phyloP scores from a whole-genome alignment of 495 filamentous ascomycete species.

The Daldinia decipiens region DNA sequence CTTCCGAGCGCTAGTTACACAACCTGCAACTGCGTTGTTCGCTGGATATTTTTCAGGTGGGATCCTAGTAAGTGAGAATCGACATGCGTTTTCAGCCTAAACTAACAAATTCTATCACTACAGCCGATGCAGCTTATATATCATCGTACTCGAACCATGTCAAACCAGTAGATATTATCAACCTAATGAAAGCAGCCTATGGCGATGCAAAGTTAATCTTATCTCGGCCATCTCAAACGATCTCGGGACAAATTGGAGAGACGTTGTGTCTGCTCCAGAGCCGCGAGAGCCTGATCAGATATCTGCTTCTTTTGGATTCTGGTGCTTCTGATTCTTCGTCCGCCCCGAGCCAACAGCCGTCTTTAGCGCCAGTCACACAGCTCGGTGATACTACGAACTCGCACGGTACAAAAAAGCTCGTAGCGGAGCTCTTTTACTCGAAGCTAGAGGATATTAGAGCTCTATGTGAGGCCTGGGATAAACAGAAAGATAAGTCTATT shows the following conservation, averaged over 20 bases:
- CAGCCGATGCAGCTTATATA: conserved; percentile 54
- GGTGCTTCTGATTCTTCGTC: conserved; percentile 8
- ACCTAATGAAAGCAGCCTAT: conserved; percentile 58
- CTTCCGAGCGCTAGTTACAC: conserved; percentile 71
- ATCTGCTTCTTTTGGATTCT: conserved; percentile 54
- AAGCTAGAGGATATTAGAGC: conserved; percentile 57
- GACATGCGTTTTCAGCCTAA: background rate
- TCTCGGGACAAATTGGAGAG: conserved; percentile 52
- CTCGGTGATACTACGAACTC: conserved; percentile 51
- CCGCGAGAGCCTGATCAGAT: conserved; percentile 50
- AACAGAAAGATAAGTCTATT: conserved; percentile 51
- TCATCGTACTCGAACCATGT: conserved; percentile 55
- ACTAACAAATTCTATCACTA: conserved; percentile 13
- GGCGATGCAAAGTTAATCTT: conserved; percentile 46
- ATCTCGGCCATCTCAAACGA: conserved; percentile 41
- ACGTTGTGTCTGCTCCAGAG: conserved; percentile 34
- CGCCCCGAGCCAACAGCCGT: conserved; percentile 3
- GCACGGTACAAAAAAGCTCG: conserved; percentile 56
- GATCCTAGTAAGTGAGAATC: conserved; percentile 67
- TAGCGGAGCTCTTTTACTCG: conserved; percentile 59
- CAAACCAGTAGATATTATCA: conserved; percentile 55
- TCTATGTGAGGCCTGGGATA: conserved; percentile 57
- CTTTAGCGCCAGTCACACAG: conserved; percentile 21
- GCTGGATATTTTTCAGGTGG: conserved; percentile 86
- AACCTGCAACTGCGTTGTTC: conserved; percentile 73